These are phyloP conservation scores for Aspergillus bombycis DNA, from an alignment of 2,329 filamentous ascomycete genomes.

Conservation along the genomic window DNA sequence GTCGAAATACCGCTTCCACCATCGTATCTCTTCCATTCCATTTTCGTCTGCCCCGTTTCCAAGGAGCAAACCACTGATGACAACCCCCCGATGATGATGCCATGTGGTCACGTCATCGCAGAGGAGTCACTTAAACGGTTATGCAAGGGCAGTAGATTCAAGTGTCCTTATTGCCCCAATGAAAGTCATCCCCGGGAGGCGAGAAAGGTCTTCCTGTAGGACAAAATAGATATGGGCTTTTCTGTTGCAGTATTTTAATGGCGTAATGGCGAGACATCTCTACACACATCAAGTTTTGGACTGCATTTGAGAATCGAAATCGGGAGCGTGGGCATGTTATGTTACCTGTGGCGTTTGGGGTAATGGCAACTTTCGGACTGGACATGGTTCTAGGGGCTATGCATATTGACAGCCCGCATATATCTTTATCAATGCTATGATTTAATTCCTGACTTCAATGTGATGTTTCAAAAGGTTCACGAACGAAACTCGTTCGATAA, in stretches of 20 bases:
- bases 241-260: constrained; percentile 2
- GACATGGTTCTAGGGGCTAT: neutral
- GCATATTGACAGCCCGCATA: constrained; percentile 1
- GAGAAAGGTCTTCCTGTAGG: constrained; percentile 68
- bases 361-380: neutral
- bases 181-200: constrained; percentile 81
- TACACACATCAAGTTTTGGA: constrained; percentile 9
- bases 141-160: constrained; percentile 79
- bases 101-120: constrained; percentile 92
- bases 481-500: neutral
- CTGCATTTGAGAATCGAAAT: neutral
- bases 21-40: constrained; percentile 79
- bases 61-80: constrained; percentile 93
- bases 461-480: neutral
- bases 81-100: constrained; percentile 96
- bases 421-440: neutral
- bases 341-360: constrained; percentile 6
- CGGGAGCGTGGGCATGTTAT: neutral
- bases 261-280: constrained; percentile 13
- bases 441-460: neutral
- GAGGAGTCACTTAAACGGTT: constrained; percentile 79
- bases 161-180: constrained; percentile 92
- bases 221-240: neutral
- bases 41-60: constrained; percentile 96
- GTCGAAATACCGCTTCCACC: constrained; percentile 68